Conservation (phyloP, 1,139 yeast genomes). For the Saccharomycopsis hybrid region DNA sequence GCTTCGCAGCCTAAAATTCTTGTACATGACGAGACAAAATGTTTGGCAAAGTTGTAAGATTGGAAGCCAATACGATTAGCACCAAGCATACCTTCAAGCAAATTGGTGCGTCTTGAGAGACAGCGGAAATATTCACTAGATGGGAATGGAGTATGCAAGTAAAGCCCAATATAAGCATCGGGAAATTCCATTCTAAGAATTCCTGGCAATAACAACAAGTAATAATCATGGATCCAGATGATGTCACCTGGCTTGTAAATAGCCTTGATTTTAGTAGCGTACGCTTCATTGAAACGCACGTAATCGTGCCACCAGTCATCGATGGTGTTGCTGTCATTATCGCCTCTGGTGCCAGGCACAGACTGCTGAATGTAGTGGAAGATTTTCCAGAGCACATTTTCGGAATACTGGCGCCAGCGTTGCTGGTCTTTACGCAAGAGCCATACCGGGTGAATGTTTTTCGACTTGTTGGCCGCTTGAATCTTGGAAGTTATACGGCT, state of each 20-base stretch:
- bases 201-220: conserved; percentile 77
- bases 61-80: conserved; percentile 85
- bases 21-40: conserved; percentile 83
- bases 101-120: conserved; percentile 70
- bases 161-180: conserved; percentile 75
- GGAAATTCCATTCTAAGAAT: conserved; percentile 77
- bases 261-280: conserved; percentile 66
- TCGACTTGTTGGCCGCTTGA: conserved; percentile 38
- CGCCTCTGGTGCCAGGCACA: conserved; percentile 44
- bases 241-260: conserved; percentile 86
- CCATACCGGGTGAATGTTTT: conserved; percentile 80
- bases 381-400: conserved; percentile 87
- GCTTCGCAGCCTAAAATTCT: conserved; percentile 67
- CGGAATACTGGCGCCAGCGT: conserved; percentile 87
- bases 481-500: conserved; percentile 39
- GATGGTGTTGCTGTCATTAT: conserved; percentile 44
- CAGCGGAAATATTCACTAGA: conserved; percentile 93
- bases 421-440: conserved; percentile 59
- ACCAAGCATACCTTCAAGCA: conserved; percentile 87
- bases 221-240: conserved; percentile 94
- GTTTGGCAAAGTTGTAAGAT: conserved; percentile 78
- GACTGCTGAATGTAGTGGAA: conserved; percentile 82
- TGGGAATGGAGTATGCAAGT: conserved; percentile 88
- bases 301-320: conserved; percentile 92
- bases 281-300: conserved; percentile 84